Evolutionary conservation across 257 asterid species (phyloP).

Genomic region (Mitragyna speciosa): DNA sequence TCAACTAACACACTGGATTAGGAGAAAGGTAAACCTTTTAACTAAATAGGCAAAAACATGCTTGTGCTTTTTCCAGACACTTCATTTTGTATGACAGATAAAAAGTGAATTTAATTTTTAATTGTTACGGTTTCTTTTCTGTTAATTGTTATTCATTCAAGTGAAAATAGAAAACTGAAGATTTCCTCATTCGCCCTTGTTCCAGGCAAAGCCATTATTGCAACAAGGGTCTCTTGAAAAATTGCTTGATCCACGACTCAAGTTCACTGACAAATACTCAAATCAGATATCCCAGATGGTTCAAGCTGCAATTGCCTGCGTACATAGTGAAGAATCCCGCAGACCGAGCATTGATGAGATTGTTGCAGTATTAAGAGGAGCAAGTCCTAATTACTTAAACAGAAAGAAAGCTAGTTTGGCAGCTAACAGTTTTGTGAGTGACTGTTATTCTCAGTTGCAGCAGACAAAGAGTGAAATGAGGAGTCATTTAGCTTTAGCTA

Average conservation of each 20-base stretch:
- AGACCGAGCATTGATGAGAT: conserved; percentile 61
- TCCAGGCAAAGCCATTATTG: conserved; percentile 63
- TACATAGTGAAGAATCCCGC: conserved; percentile 48
- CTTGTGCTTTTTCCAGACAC: not conserved
- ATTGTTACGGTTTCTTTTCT: not conserved
- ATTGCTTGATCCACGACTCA: conserved; percentile 49
- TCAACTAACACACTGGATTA: conserved; percentile 3
- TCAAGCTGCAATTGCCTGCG: conserved; percentile 59
- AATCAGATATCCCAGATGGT: conserved; percentile 43
- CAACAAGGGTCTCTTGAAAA: conserved; percentile 49
- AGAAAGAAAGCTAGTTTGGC: conserved; percentile 40
- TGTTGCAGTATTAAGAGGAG: conserved; percentile 44
- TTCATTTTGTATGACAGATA: not conserved
- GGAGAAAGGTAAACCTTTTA: not conserved
- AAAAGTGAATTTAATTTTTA: not conserved
- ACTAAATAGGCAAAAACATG: not conserved
- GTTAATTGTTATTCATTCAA: not conserved
- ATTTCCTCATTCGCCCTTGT: not conserved
- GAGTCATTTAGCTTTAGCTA: conserved; percentile 83
- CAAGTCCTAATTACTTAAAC: conserved; percentile 23
- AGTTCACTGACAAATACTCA: conserved; percentile 26
- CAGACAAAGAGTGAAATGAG: conserved; percentile 72
- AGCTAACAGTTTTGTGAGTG: not conserved
- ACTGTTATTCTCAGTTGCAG: conserved; percentile 38
- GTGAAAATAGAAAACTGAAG: conserved; percentile 11